Evolutionary conservation across 805 yeast species (phyloP).

Genomic region (Ogataea salicorniae): DNA sequence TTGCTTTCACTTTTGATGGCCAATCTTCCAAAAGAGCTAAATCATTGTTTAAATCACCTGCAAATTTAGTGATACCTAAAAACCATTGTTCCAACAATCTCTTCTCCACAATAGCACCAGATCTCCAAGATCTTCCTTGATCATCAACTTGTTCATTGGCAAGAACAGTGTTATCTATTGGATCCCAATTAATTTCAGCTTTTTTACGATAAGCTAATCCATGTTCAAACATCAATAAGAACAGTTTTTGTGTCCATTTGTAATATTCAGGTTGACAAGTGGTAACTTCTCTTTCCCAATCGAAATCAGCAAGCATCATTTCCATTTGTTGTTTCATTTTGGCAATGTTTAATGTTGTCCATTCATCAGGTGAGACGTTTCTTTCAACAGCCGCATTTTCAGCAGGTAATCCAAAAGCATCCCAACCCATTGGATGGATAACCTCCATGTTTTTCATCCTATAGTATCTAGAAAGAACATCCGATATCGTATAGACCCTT

Average conservation of each 20-base stretch:
- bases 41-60: slow-evolving; percentile 61
- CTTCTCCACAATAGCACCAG: slow-evolving; percentile 92
- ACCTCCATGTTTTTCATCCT: slow-evolving; percentile 73
- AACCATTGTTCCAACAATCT: slow-evolving; percentile 86
- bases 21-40: slow-evolving; percentile 58
- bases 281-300: slow-evolving; percentile 87
- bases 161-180: slow-evolving; percentile 87
- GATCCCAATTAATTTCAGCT: slow-evolving; percentile 97
- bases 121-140: slow-evolving; percentile 91
- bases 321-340: slow-evolving; percentile 84
- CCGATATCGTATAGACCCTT: slow-evolving; percentile 88
- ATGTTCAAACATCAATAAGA: slow-evolving; percentile 62
- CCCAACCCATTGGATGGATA: slow-evolving; percentile 99
- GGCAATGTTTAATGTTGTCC: slow-evolving; percentile 79
- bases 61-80: slow-evolving; percentile 80
- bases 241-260: slow-evolving; percentile 87
- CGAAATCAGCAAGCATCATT: slow-evolving; percentile 77
- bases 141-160: slow-evolving; percentile 96
- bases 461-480: slow-evolving; percentile 72
- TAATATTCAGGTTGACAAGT: slow-evolving; percentile 88
- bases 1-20: slow-evolving; percentile 84
- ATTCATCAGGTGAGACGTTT: slow-evolving; percentile 66
- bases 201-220: slow-evolving; percentile 82
- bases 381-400: slow-evolving; percentile 96
- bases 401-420: slow-evolving; percentile 97